These are phyloP conservation scores for Podospora pseudoanserina DNA, from an alignment of 495 filamentous ascomycete genomes.

Conservation along the genomic window DNA sequence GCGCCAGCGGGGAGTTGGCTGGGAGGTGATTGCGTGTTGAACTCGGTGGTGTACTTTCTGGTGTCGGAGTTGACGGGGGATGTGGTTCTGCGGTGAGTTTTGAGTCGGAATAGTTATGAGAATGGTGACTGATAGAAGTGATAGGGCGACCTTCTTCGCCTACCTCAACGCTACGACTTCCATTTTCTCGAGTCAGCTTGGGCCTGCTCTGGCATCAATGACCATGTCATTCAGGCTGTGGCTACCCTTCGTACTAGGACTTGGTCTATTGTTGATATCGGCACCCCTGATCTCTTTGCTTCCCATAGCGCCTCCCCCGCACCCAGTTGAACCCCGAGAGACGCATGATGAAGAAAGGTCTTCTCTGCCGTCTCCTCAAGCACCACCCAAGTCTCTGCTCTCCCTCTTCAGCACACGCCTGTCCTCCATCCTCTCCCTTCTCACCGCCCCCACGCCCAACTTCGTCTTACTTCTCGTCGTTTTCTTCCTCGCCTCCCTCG, in stretches of 20 bases:
- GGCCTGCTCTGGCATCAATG: constrained; percentile 41
- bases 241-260: constrained; percentile 42
- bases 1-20: constrained; percentile 39
- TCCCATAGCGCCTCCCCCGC: constrained; percentile 2
- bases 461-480: constrained; percentile 35
- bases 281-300: constrained; percentile 32
- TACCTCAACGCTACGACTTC: constrained; percentile 41
- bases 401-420: constrained; percentile 25
- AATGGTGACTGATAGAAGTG: not conserved
- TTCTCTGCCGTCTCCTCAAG: constrained; percentile 14
- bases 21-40: constrained; percentile 47
- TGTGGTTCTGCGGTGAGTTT: constrained; percentile 33
- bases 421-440: constrained; percentile 20
- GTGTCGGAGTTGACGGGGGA: constrained; percentile 41
- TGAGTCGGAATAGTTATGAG: constrained; percentile 13
- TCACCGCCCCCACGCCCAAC: constrained; percentile 23
- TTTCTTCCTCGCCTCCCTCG: constrained; percentile 44
- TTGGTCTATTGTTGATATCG: constrained; percentile 35
- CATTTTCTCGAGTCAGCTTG: constrained; percentile 38
- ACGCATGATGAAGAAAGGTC: not conserved
- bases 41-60: constrained; percentile 43
- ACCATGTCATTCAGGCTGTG: constrained; percentile 39
- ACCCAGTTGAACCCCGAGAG: not conserved
- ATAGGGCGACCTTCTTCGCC: constrained; percentile 44
- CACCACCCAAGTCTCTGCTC: not conserved